A percentile compares a stretch with the other conserved stretches of the same genome.
Conservation (phyloP, 345 rosid species). For the Ceriops tagal region DNA sequence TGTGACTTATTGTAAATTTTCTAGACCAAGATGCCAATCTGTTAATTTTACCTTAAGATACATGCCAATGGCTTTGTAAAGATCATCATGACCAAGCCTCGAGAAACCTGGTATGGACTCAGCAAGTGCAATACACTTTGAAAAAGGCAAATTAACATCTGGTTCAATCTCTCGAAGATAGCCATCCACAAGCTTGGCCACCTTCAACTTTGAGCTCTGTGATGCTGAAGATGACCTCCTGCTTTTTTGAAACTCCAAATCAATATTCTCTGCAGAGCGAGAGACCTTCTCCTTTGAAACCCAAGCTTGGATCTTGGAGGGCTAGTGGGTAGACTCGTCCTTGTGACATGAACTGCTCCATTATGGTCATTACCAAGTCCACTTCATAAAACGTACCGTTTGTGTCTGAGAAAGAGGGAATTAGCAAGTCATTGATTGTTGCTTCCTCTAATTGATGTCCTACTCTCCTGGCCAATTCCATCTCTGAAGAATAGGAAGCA, state of each 20-base stretch:
- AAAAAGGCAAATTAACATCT: conserved; percentile 68
- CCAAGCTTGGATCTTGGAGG: conserved; percentile 71
- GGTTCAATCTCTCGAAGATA: conserved; percentile 77
- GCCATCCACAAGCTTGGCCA: conserved; percentile 87
- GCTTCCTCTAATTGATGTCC: conserved; percentile 93
- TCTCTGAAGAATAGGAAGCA: conserved; percentile 63
- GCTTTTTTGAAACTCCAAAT: conserved; percentile 78
- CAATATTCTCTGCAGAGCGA: conserved; percentile 82
- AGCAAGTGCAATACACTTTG: conserved; percentile 75
- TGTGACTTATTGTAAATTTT: conserved; percentile 12
- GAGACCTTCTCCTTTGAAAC: conserved; percentile 88
- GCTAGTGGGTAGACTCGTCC: conserved; percentile 95
- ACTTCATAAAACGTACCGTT: conserved; percentile 61
- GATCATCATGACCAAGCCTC: conserved; percentile 84
- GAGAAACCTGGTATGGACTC: conserved; percentile 81
- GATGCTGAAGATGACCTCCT: conserved; percentile 96
- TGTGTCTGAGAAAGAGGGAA: conserved; percentile 54
- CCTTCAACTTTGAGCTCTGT: conserved; percentile 89
- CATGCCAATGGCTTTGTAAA: conserved; percentile 89
- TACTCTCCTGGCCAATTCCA: conserved; percentile 76
- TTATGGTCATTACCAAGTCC: conserved; percentile 62
- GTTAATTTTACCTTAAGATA: conserved; percentile 77
- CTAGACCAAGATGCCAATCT: background rate
- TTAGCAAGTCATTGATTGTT: conserved; percentile 62
- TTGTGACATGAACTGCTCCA: conserved; percentile 85